Evolutionary conservation across 2,329 filamentous ascomycete species (phyloP).

Genomic region (Alternaria sp.): DNA sequence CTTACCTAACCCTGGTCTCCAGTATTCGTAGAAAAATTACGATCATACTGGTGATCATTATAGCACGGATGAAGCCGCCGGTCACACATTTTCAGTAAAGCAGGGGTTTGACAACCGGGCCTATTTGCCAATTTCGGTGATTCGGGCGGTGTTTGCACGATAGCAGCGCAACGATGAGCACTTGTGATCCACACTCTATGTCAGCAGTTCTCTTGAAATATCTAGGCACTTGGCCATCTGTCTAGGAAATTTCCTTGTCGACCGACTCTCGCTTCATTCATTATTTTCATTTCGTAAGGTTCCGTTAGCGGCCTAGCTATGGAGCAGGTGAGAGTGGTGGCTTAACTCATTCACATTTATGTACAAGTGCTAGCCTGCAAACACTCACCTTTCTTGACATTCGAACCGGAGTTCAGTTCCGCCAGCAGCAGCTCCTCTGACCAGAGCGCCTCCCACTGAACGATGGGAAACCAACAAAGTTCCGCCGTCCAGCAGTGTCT

Average conservation of each 20-base stretch:
- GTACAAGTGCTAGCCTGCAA: background rate
- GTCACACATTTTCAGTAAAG: background rate
- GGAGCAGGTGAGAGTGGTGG: background rate
- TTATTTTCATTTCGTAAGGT: background rate
- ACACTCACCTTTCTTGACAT: background rate
- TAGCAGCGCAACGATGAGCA: background rate
- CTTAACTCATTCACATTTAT: background rate
- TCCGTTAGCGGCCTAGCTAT: background rate
- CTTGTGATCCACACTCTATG: background rate
- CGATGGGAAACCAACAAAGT: conserved; percentile 42
- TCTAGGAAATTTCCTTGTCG: background rate
- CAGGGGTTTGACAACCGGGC: background rate
- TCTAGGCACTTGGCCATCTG: background rate
- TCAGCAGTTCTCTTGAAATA: background rate
- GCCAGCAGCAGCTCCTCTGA: background rate
- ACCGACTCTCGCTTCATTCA: background rate
- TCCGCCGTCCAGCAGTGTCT: conserved; percentile 38
- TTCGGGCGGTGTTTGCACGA: conserved; percentile 2
- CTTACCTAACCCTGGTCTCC: background rate
- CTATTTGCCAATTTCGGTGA: background rate
- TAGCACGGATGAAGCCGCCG: background rate
- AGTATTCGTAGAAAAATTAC: conserved; percentile 1
- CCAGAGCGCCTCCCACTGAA: background rate
- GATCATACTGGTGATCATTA: conserved; percentile 1
- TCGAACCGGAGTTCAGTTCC: background rate